Evolutionary conservation across 176 grass and related monocot genomes (phyloP), one percentile per base, ranked within the genome.

Genomic region (Avena atlantica): DNA sequence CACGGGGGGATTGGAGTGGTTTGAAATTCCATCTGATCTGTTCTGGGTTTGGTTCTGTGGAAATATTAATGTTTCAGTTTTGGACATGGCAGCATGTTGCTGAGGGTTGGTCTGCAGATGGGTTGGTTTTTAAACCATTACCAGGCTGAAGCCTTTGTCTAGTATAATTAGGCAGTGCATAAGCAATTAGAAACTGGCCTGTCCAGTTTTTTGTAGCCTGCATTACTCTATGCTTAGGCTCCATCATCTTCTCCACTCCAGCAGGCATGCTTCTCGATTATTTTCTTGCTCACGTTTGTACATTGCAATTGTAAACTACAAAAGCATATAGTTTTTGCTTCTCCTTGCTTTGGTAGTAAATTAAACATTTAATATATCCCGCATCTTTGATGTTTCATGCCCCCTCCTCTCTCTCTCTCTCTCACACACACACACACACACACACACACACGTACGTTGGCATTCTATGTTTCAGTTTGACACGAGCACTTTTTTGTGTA

Each of bases 401-500:
- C 40, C 40, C 40, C 40, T 7, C 5, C 40, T 1, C 40, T 7
- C 40, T 7, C 40, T 7, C 40, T 7, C 40, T 7, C 40, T 7
- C 40, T 42, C 40, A 8, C 40, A 8, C 40, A 6, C 40, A 6
- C 6, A 7, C 40, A 7, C 40, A 7, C 40, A 6, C 37, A 40
- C 37, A 40, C 37, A 40, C 37, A 40, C 37, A 17, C 55, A 63
- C 61, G 1, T n/a, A 15, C 48, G 25, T 51, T 31, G 53, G 9
- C 12, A 50, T 69, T 60, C 59, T 50, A 21, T 60, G 16, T 61
- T 55, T 79, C 55, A 37, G 36, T 88, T 88, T 81, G 72, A 74
- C 66, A 61, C 69, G 20, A 17, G 24, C 81, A 64, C 21, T 70
- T 25, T 50, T 78, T 84, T 61, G 61, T 74, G 20, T 77, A 19